Evolutionary conservation across 257 asterid species (phyloP), one percentile per base, ranked within the genome.

Genomic region (Buddleja alternifolia): DNA sequence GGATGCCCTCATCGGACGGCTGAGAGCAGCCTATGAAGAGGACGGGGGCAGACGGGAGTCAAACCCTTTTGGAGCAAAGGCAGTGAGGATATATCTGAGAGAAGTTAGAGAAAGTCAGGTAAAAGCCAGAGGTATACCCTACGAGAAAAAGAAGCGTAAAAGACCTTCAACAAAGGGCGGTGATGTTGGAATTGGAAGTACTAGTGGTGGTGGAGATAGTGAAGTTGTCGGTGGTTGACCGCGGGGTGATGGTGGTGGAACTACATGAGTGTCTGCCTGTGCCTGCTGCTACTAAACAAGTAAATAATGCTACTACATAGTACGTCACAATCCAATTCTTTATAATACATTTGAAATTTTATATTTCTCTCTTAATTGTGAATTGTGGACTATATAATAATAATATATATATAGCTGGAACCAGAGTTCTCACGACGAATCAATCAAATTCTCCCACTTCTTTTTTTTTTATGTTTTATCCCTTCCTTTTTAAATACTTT

Each of bases 1-100:
- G 6, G 85, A 81, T 32, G 83, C 85, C 1, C 75, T 81, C 20
- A 74, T 77, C 77, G 86, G 86, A 8, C 81, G 85, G 60, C 80
- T 81, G 19, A 63, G 86, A 63, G 86, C 86, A 17, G 86, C 86
- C 60, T 78, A 68, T 60, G 86, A 81, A 10, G 86, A 81, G 80
- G 73, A 78, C 75, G 81, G 79, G 50, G 83, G 81, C 8, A 19
- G 25, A 25, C 77, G 78, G 34, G 83, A 81, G 12, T 34, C 77
- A 2, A 81, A 81, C 71, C 86, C 86, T 15, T 81, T 81, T 37
- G 86, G 81, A 7, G 75, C 83, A 0, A 81, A 81, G 54, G 77
- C 86, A 0, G 86, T 81, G 46, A 64, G 83, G 75, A 77, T 78
- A 12, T 81, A 81, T 50, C 73, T 81, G 7, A 68, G 86, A 72